Conservation (phyloP, 169 alveolate species). For the Plasmodium adleri region DNA sequence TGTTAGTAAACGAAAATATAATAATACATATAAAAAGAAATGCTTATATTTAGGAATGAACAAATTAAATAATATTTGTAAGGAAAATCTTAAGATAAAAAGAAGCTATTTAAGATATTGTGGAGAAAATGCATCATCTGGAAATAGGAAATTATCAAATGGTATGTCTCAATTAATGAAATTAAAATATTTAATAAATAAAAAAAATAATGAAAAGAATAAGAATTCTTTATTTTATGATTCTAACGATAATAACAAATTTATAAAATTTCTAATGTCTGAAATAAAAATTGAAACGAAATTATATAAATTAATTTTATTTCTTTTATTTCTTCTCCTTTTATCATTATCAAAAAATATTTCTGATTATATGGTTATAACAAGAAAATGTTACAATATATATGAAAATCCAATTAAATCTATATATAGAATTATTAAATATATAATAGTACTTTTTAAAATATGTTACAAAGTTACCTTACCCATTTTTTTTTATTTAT, state of each 20-base stretch:
- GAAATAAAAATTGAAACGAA: constrained; percentile 66
- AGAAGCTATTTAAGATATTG: not conserved
- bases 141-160: constrained; percentile 1
- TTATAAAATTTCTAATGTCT: constrained; percentile 61
- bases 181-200: constrained; percentile 31
- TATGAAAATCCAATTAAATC: constrained; percentile 74
- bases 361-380: constrained; percentile 56
- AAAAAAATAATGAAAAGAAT: constrained; percentile 6
- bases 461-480: constrained; percentile 40
- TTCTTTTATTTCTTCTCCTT: constrained; percentile 34
- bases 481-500: constrained; percentile 42
- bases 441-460: constrained; percentile 32
- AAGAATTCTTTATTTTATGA: constrained; percentile 20
- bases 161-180: constrained; percentile 36
- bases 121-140: constrained; percentile 9
- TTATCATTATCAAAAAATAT: constrained; percentile 61
- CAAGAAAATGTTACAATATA: constrained; percentile 73
- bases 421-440: constrained; percentile 48
- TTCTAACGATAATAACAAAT: constrained; percentile 35
- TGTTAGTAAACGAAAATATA: not conserved
- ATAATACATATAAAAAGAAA: not conserved
- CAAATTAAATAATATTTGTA: not conserved
- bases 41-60: not conserved
- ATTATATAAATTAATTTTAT: constrained; percentile 55
- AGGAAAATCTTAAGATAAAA: not conserved